Evolutionary conservation across 495 filamentous ascomycete genomes (phyloP).

Genomic region (Neurospora cerealis): DNA sequence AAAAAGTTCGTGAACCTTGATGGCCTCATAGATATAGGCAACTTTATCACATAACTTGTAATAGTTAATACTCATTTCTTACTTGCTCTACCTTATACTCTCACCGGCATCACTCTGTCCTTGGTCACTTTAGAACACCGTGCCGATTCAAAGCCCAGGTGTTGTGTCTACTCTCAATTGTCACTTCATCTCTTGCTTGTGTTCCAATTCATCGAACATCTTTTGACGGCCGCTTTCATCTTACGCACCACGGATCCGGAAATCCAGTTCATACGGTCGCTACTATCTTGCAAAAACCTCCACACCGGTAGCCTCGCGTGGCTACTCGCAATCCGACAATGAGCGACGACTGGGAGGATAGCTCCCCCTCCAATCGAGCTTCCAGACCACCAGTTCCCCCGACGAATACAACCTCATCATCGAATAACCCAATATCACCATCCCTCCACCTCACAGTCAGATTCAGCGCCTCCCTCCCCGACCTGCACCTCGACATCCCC

Average conservation of each 20-base stretch:
- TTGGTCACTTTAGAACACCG: not conserved
- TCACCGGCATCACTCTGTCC: not conserved
- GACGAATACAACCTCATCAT: conserved; percentile 4
- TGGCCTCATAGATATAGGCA: not conserved
- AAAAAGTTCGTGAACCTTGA: not conserved
- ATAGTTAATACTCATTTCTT: not conserved
- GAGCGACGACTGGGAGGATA: conserved; percentile 3
- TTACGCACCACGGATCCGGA: not conserved
- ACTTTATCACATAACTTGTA: not conserved
- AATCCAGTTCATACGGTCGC: not conserved
- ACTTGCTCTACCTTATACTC: too few species aligned
- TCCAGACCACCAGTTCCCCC: not conserved
- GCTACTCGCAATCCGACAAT: not conserved
- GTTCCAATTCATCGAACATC: not conserved
- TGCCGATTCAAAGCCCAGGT: not conserved
- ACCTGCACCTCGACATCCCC: conserved; percentile 68
- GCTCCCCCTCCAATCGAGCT: not conserved
- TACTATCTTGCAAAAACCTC: not conserved
- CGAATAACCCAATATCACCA: conserved; percentile 10
- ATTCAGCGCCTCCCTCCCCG: conserved; percentile 75
- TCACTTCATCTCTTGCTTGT: not conserved
- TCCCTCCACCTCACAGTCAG: conserved; percentile 69
- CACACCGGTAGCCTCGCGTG: not conserved
- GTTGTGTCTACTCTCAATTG: not conserved
- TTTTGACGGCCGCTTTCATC: not conserved